Evolutionary conservation across 768 basidiomycete genomes (phyloP).

Genomic region (Botryobasidium botryosum): DNA sequence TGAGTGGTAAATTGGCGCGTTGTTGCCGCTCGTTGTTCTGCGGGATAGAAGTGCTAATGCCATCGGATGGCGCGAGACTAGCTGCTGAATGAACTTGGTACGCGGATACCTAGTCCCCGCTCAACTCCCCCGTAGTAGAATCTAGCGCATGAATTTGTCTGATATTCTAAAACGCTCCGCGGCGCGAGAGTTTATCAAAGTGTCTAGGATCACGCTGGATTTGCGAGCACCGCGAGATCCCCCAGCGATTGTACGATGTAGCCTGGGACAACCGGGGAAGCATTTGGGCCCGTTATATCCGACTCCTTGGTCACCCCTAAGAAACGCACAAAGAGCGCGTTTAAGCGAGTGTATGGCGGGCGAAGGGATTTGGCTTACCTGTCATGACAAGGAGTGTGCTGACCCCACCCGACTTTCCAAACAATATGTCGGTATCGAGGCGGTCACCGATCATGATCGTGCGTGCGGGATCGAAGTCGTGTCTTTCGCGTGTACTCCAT

Average conservation of each 20-base stretch:
- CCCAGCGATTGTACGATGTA: conserved; percentile 70
- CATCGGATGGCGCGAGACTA: too few relatives aligned
- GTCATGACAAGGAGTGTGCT: conserved; percentile 82
- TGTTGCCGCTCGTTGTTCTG: too few relatives aligned
- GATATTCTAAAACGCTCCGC: too few relatives aligned
- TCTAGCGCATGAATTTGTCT: too few relatives aligned
- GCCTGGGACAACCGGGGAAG: conserved; percentile 60
- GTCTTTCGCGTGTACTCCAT: conserved; percentile 27
- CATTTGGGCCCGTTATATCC: conserved; percentile 53
- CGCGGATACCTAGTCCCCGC: too few relatives aligned
- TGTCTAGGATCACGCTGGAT: too few relatives aligned
- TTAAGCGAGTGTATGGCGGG: neutral
- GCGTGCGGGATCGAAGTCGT: conserved; percentile 66
- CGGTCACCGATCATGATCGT: conserved; percentile 96
- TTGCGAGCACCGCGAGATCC: conserved; percentile 35
- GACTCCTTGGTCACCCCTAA: conserved; percentile 61
- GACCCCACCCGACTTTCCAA: conserved; percentile 75
- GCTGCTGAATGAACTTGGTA: too few relatives aligned
- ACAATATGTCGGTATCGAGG: conserved; percentile 87
- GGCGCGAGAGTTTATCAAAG: too few relatives aligned
- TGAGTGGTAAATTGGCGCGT: too few relatives aligned
- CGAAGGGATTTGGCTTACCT: conserved; percentile 31
- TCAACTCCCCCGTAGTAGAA: too few relatives aligned
- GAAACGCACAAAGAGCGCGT: neutral
- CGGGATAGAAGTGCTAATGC: too few relatives aligned